These are phyloP conservation scores for Friedmanniomyces endolithicus DNA, from an alignment of 495 filamentous ascomycete genomes.

Conservation along the genomic window DNA sequence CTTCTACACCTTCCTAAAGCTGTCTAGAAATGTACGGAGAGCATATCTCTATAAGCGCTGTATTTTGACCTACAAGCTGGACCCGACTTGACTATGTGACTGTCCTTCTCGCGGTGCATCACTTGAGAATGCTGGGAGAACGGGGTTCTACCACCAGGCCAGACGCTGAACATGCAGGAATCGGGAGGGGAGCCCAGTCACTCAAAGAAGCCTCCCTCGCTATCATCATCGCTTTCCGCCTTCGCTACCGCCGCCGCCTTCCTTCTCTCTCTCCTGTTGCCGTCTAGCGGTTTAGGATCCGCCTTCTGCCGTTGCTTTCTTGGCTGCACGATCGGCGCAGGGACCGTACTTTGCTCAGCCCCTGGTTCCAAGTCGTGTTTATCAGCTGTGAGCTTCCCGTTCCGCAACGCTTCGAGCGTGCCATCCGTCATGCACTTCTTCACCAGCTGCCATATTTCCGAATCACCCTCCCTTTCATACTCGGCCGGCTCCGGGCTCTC, in stretches of 20 bases:
- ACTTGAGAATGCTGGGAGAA: no score
- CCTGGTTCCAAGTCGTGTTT: not conserved
- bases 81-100: no score
- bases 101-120: no score
- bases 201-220: conserved; percentile 12
- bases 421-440: conserved; percentile 57
- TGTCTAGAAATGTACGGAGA: no score
- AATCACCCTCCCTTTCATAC: conserved; percentile 30
- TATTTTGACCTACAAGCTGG: no score
- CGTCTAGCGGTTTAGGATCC: not conserved
- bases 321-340: not conserved
- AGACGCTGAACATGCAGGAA: no score
- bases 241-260: not conserved
- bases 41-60: no score
- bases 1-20: no score
- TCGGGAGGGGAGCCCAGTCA: not conserved
- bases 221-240: conserved; percentile 4
- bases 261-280: conserved; percentile 1
- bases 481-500: conserved; percentile 9
- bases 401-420: conserved; percentile 37
- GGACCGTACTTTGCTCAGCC: not conserved
- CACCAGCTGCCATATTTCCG: conserved; percentile 56
- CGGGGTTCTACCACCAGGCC: no score
- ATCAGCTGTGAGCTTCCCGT: conserved; percentile 34
- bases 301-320: not conserved